Percentiles rank a stretch among this genome's conserved stretches.
Evolutionary conservation across 257 asterid genomes (phyloP).

Genomic region (Galeopsis tetrahit): DNA sequence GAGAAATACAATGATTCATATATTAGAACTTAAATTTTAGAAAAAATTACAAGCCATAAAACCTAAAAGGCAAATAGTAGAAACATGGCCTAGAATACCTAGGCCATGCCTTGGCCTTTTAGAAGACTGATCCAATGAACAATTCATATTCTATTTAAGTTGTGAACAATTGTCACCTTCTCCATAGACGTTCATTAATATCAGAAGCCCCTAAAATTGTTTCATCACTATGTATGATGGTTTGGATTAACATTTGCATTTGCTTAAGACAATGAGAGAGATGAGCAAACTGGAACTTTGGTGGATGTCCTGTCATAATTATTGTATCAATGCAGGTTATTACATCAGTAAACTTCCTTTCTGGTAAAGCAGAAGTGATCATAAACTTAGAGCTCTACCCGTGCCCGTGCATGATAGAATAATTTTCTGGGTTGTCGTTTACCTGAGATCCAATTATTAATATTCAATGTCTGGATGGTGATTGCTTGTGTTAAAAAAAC

Average conservation of each 20-base stretch:
- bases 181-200: no score
- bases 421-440: background rate
- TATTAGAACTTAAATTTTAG: background rate
- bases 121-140: no score
- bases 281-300: background rate
- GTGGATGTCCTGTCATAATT: background rate
- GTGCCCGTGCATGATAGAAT: background rate
- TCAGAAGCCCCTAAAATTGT: background rate
- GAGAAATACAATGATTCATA: background rate
- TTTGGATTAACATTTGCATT: background rate
- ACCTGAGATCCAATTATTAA: background rate
- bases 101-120: no score
- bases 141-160: no score
- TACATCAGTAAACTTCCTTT: no score
- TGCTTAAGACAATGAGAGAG: background rate
- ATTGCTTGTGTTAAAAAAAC: no score
- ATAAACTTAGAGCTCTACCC: no score
- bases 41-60: no score
- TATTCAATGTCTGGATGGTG: no score
- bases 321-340: background rate
- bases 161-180: no score
- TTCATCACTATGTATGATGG: background rate
- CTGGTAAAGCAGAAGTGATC: background rate
- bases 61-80: background rate
- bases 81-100: background rate